phyloP scores from a whole-genome alignment of 257 asterid genomes.

The Pogostemon cablin region DNA sequence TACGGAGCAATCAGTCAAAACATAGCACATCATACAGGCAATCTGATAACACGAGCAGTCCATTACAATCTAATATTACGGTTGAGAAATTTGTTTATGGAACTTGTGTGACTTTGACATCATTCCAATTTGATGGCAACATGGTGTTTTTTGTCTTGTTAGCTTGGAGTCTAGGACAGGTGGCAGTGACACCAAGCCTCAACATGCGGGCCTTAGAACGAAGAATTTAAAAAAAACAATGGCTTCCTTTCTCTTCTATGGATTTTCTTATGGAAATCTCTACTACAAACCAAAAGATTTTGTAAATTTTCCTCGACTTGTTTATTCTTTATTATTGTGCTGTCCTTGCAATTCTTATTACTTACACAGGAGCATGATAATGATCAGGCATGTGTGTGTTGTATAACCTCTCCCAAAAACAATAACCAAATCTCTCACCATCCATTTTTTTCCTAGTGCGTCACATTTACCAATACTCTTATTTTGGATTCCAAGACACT shows the following conservation, averaged over 20 bases:
- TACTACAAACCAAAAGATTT: neutral
- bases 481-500: neutral
- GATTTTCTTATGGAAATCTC: neutral
- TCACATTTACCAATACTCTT: neutral
- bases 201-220: neutral
- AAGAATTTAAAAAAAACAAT: neutral
- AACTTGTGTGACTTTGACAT: neutral
- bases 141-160: neutral
- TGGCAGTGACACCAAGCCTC: slow-evolving; percentile 3
- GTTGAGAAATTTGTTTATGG: slow-evolving; percentile 11
- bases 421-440: neutral
- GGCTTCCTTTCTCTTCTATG: neutral
- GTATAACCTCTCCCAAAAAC: neutral
- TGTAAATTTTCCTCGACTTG: neutral
- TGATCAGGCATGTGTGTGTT: slow-evolving; percentile 7
- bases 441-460: slow-evolving; percentile 3
- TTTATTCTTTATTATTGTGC: neutral
- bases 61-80: neutral
- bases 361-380: slow-evolving; percentile 16
- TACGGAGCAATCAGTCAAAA: too few species aligned
- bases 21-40: slow-evolving; percentile 1
- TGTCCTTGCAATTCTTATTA: neutral
- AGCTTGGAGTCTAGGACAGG: neutral
- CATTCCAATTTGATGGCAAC: slow-evolving; percentile 3
- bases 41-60: neutral